A percentile compares a stretch with the other conserved stretches of the same genome.
phyloP scores from a whole-genome alignment of 345 rosid genomes.

The Passiflora organensis region DNA sequence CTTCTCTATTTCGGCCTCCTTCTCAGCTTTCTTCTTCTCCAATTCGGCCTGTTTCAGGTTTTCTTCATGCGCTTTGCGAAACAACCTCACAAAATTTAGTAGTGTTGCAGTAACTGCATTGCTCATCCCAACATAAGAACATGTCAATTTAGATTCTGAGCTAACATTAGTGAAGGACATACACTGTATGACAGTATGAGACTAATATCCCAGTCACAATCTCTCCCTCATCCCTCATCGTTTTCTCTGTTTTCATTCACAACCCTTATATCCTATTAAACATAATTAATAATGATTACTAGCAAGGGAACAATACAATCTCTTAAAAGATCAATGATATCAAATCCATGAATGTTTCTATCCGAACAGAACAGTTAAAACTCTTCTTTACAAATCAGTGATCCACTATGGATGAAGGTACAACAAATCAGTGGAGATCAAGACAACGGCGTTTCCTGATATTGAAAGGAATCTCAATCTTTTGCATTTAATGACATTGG shows the following conservation, averaged over 20 bases:
- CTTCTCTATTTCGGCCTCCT: constrained; percentile 94
- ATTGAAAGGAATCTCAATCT: too few relatives aligned
- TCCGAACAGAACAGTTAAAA: too few relatives aligned
- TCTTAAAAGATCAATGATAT: not conserved
- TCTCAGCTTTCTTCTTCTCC: constrained; percentile 86
- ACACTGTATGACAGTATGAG: too few relatives aligned
- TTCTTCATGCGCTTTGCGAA: constrained; percentile 93
- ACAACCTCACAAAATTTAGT: constrained; percentile 74
- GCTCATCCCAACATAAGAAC: constrained; percentile 8
- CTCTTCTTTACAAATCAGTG: too few relatives aligned
- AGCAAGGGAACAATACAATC: not conserved
- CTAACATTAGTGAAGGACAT: not conserved
- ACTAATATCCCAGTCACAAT: too few relatives aligned
- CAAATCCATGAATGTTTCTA: too few relatives aligned
- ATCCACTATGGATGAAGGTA: too few relatives aligned
- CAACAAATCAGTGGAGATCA: too few relatives aligned
- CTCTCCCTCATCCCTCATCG: not conserved
- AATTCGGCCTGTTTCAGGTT: constrained; percentile 79
- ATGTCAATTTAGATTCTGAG: constrained; percentile 6
- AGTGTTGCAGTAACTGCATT: constrained; percentile 83
- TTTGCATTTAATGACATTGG: not conserved
- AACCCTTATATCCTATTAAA: not conserved
- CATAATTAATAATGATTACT: too few relatives aligned
- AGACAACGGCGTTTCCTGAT: too few relatives aligned
- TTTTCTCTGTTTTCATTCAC: not conserved